Percentiles rank a stretch among this genome's conserved stretches.
Evolutionary conservation across 176 grass and related monocot species (phyloP).

Genomic region (Oryza meridionalis): DNA sequence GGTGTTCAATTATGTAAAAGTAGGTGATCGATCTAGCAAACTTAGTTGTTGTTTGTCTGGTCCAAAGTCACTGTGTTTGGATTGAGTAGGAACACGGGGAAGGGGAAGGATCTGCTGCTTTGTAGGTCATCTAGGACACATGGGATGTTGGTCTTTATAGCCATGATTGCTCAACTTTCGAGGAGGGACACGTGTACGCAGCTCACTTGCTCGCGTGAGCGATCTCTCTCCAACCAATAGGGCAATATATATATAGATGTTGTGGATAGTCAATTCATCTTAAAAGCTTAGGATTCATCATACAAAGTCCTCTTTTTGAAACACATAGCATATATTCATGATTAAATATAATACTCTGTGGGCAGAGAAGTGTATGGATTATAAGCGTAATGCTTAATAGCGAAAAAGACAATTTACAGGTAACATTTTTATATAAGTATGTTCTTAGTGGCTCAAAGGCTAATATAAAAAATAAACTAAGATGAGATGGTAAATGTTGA

Average conservation of each 20-base stretch:
- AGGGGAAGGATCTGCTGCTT: constrained; percentile 8
- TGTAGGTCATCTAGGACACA: constrained; percentile 1
- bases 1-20: neutral
- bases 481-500: neutral
- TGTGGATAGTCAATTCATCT: neutral
- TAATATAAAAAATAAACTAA: too few relatives aligned
- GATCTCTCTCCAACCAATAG: neutral
- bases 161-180: constrained; percentile 3
- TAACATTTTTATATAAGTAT: too few relatives aligned
- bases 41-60: neutral
- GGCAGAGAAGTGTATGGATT: too few relatives aligned
- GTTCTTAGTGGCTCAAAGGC: too few relatives aligned
- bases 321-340: too few relatives aligned
- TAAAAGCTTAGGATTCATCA: neutral
- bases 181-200: neutral
- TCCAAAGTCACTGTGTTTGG: neutral
- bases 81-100: constrained; percentile 22
- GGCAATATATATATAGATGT: too few relatives aligned
- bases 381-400: too few relatives aligned
- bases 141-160: constrained; percentile 17
- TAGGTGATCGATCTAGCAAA: neutral
- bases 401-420: too few relatives aligned
- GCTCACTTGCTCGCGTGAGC: too few relatives aligned
- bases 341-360: rapidly evolving
- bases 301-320: too few relatives aligned